Conservation (phyloP, 116 monocot species). For the Papilionanthe hybrid region DNA sequence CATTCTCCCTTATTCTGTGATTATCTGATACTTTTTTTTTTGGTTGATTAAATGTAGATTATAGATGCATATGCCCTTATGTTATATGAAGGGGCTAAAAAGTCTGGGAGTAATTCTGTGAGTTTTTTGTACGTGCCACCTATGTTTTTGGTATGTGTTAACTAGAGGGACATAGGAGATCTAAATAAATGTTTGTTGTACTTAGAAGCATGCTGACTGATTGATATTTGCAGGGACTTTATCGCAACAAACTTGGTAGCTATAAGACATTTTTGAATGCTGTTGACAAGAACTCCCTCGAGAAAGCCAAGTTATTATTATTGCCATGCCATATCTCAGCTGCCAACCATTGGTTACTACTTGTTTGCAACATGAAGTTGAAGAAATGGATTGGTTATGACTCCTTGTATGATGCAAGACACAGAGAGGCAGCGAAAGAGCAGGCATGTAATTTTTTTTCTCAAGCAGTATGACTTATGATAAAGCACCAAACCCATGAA, state of each 20-base stretch:
- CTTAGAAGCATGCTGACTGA: neutral
- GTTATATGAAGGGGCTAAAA: neutral
- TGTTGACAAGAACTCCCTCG: neutral
- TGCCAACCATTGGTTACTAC: neutral
- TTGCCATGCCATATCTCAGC: neutral
- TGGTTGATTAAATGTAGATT: neutral
- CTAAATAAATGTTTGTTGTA: neutral
- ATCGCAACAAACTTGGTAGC: constrained; percentile 6
- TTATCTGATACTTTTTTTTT: neutral
- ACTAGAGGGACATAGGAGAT: neutral
- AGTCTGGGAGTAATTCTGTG: neutral
- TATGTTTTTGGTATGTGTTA: neutral
- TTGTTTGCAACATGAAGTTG: neutral
- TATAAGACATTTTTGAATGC: neutral
- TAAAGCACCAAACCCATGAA: neutral
- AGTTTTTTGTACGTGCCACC: constrained; percentile 6
- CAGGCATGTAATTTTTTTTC: neutral
- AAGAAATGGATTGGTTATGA: constrained; percentile 1
- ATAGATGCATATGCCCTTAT: constrained; percentile 7
- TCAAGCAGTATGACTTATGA: neutral
- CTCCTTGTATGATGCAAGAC: constrained; percentile 2
- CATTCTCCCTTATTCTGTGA: neutral
- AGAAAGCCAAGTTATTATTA: neutral
- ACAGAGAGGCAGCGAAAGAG: neutral
- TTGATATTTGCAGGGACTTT: neutral